Base-by-base conservation (phyloP, 164 flowering plant genomes). In the Stephania yunnanensis region DNA sequence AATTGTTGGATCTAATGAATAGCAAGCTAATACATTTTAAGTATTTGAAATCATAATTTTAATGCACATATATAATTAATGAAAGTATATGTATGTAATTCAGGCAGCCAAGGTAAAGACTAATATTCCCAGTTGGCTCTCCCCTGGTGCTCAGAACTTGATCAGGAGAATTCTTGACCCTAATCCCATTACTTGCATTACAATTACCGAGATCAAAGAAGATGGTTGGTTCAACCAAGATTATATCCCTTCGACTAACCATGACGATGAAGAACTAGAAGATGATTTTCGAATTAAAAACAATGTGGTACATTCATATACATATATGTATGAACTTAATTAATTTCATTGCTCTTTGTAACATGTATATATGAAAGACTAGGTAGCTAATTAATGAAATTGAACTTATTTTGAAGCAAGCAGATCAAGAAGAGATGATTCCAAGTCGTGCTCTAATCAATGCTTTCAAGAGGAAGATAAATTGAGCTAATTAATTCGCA, bases 141-240 rank as follows among this genome's bases (percentile, higher is more conserved):
- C 97, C 22, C 77, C 88, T 5, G 94, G 92, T 71, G 98, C 98
- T 6, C 81, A 76, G 64, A 88, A 86, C 82, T 52, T 95, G 85
- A 87, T 95, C 30, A 83, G 74, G 79, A 86, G 89, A 73, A 91
- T 95, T 74, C 92, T 94, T 76, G 92, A 95, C 80, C 99, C 97
- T 46, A 90, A 91, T 75, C 99, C 99, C n/a, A 76, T 19, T 7
- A 86, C 89, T 3, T 74, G 99, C 73, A 89, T 91, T 75, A 88
- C 86, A 20, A 79, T 91, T 76, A 85, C 83, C 5, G 91, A 77
- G 68, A 93, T 95, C 76, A 93, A 87, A 80, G 86, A 79, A 19
- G 79, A 93, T 69, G 88, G 82, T 20, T 95, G 99, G 99, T 95
- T 95, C 77, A 89, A 80, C 80, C 87, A 89, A 77, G 89, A 79